A percentile compares a stretch with the other conserved stretches of the same genome.
phyloP scores from a whole-genome alignment of 225 moss, liverwort and hornwort genomes.

The Marchantia paleacea region DNA sequence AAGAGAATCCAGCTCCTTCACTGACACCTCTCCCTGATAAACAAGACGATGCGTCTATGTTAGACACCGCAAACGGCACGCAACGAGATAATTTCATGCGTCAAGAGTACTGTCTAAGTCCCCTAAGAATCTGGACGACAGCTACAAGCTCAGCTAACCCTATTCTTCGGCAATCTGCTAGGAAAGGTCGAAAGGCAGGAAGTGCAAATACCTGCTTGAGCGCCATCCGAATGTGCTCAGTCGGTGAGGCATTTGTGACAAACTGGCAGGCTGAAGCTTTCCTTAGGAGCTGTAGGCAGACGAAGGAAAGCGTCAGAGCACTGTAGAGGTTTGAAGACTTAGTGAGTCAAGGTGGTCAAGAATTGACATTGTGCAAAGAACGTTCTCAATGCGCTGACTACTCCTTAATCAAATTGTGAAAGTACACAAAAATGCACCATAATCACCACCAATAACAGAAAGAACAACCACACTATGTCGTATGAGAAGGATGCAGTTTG shows the following conservation, averaged over 20 bases:
- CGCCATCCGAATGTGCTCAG: conserved; percentile 76
- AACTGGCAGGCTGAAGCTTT: conserved; percentile 82
- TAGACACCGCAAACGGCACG: not conserved
- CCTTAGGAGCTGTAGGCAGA: conserved; percentile 58
- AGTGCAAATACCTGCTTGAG: conserved; percentile 60
- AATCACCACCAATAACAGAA: too few species aligned
- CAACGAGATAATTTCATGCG: not conserved
- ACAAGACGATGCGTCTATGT: not conserved
- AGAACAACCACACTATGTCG: too few species aligned
- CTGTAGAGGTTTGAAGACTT: too few species aligned
- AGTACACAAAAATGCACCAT: too few species aligned
- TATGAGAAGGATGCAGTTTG: too few species aligned
- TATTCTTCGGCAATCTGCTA: not conserved
- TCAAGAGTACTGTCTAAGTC: not conserved
- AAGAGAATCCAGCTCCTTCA: conserved; percentile 84
- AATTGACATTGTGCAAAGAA: too few species aligned
- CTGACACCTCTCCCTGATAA: conserved; percentile 73
- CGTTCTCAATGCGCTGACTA: too few species aligned
- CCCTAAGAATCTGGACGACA: not conserved
- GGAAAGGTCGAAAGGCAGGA: not conserved
- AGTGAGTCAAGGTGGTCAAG: too few species aligned
- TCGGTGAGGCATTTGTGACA: conserved; percentile 78
- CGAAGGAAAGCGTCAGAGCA: not conserved
- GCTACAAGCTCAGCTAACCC: not conserved
- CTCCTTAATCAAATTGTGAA: too few species aligned